phyloP scores from a whole-genome alignment of 2,329 filamentous ascomycete species.

The Venturia effusa region DNA sequence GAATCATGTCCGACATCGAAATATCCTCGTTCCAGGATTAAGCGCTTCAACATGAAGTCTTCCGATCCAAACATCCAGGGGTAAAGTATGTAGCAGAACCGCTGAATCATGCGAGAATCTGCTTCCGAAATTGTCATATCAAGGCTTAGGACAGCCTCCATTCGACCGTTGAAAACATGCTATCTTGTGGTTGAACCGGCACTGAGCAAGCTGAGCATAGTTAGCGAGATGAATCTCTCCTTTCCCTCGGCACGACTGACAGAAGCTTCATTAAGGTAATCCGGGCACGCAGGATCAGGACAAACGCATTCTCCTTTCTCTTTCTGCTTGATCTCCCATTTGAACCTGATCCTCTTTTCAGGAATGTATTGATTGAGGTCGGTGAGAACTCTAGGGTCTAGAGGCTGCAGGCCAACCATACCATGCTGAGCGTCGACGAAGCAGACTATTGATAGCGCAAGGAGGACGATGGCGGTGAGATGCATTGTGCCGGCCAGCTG shows the following conservation, averaged over 20 bases:
- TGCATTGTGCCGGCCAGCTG: background rate
- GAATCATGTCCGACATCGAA: background rate
- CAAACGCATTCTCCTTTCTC: background rate
- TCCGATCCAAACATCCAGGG: background rate
- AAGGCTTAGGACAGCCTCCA: constrained; percentile 6
- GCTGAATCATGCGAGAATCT: background rate
- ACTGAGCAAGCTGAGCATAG: background rate
- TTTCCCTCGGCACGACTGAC: background rate
- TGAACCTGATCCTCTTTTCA: background rate
- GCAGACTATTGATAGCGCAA: background rate
- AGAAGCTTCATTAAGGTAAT: background rate
- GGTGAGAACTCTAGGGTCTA: constrained; percentile 4
- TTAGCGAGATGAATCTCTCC: background rate
- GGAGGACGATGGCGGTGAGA: background rate
- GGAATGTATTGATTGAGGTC: constrained; percentile 2
- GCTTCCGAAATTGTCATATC: no score
- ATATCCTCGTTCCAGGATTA: background rate
- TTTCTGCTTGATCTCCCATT: constrained; percentile 4
- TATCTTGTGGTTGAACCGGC: background rate
- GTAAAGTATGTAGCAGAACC: background rate
- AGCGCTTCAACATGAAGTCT: background rate
- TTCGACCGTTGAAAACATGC: constrained; percentile 1
- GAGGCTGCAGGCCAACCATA: background rate
- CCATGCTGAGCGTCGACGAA: background rate
- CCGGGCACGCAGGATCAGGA: background rate